Evolutionary conservation across 2,329 filamentous ascomycete species (phyloP).

Genomic region (Scedosporium aurantiacum): DNA sequence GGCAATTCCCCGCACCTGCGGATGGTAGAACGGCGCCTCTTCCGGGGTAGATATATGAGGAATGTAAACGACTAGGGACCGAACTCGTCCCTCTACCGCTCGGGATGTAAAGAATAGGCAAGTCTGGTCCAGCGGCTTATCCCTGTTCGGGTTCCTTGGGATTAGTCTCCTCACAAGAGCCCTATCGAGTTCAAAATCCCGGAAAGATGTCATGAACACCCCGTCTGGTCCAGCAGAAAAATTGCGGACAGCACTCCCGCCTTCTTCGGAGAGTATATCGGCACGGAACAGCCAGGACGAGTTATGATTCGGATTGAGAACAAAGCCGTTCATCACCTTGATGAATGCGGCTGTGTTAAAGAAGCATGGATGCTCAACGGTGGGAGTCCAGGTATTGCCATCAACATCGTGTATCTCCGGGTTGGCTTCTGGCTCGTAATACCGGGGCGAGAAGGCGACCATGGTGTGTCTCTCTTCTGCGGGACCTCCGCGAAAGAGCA

Average conservation of each 20-base stretch:
- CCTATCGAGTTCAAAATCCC: conserved; percentile 20
- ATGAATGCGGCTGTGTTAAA: conserved; percentile 55
- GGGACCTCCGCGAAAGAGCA: neutral
- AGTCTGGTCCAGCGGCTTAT: conserved; percentile 68
- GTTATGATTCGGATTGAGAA: conserved; percentile 71
- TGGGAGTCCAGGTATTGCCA: conserved; percentile 37
- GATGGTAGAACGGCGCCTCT: conserved; percentile 81
- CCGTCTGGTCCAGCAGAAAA: conserved; percentile 27
- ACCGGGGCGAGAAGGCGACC: neutral
- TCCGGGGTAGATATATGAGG: conserved; percentile 55
- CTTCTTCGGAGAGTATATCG: conserved; percentile 45
- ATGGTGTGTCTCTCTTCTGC: neutral
- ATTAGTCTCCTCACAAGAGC: conserved; percentile 63
- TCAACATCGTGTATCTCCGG: conserved; percentile 20
- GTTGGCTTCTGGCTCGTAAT: neutral
- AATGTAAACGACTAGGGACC: conserved; percentile 55
- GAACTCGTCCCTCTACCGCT: conserved; percentile 15
- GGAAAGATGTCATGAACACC: conserved; percentile 25
- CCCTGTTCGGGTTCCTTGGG: conserved; percentile 68
- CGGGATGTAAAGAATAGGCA: conserved; percentile 48
- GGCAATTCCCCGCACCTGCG: conserved; percentile 60
- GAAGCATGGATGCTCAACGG: conserved; percentile 44
- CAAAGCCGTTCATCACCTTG: conserved; percentile 60
- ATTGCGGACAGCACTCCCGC: conserved; percentile 11
- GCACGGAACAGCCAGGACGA: conserved; percentile 68